Evolutionary conservation across 2,329 filamentous ascomycete species (phyloP), one percentile per base, ranked within the genome.

Genomic region (Leptosphaerulina australis): DNA sequence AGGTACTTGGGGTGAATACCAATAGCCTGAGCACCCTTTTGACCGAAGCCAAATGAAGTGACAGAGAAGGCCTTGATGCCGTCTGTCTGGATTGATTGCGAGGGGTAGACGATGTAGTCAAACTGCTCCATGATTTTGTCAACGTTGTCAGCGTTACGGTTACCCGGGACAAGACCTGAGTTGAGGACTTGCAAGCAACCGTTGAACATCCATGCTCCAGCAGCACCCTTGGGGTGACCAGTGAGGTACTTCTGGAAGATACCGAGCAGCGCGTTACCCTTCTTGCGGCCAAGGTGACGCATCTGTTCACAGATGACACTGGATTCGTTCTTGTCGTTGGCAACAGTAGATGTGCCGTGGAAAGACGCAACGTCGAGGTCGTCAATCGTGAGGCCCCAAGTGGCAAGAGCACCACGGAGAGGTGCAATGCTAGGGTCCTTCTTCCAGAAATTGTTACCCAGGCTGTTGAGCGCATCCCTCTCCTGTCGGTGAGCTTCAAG

Each of bases 211-310:
- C 94, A 99, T 38, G 93, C 94, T 81, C 94, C 94, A 53, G 94
- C 94, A 67, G 94, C 93, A 87, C 94, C 94, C 86, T 99, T 99
- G 68, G 94, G 94, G 74, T 99, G 94, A 75, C 94, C 94, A 45
- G 95, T 99, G 55, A 99, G 86, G 76, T 95, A 97, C 78, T 99
- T 99, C 79, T 99, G 94, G 88, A 97, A 99, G 73, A 99, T 92
- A 80, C 92, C 94, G 59, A 97, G 78, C 11, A 99, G 81, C 24
- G 94, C 92, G 69, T 99, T 99, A 68, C 95, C 94, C 86, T 97
- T 97, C 77, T 87, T 88, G 66, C 94, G 90, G 60, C 94, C 94
- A 44, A 99, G 87, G 72, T 99, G 95, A 64, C 87, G 87, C 76
- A 99, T 85, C 78, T 99, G 95, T 74, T 97, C 86, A 81, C 93